phyloP scores from a whole-genome alignment of 768 basidiomycete species.

The Coprinellus aureogranulatus region DNA sequence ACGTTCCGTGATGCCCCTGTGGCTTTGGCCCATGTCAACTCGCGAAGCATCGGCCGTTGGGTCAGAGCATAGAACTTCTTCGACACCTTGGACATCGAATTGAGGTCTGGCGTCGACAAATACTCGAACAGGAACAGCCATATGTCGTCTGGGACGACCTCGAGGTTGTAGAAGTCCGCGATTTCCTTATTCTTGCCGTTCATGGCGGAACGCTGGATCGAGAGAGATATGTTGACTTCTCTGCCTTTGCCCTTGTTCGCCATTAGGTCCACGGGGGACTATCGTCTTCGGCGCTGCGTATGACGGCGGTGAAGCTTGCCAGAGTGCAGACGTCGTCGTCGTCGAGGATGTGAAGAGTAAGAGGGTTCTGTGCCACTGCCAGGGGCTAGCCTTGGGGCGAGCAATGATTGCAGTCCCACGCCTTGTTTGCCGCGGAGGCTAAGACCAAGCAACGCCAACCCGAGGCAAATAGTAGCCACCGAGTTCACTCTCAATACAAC shows the following conservation, averaged over 20 bases:
- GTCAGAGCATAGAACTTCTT: slow-evolving; percentile 23
- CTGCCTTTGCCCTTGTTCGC: slow-evolving; percentile 8
- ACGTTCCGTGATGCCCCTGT: slow-evolving; percentile 20
- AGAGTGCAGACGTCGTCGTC: neutral
- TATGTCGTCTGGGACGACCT: slow-evolving; percentile 26
- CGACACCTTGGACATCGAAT: slow-evolving; percentile 20
- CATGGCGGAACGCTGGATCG: slow-evolving; percentile 7
- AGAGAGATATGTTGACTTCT: slow-evolving; percentile 10
- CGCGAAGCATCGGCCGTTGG: slow-evolving; percentile 21
- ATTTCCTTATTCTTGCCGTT: neutral
- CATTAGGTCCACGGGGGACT: neutral
- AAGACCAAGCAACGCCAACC: too few relatives aligned
- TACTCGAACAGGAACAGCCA: slow-evolving; percentile 30
- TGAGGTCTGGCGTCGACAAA: slow-evolving; percentile 19
- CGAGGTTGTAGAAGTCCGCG: slow-evolving; percentile 8
- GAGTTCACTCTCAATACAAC: too few relatives aligned
- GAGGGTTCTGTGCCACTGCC: too few relatives aligned
- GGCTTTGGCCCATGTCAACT: slow-evolving; percentile 23
- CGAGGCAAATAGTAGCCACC: too few relatives aligned
- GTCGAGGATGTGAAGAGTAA: too few relatives aligned
- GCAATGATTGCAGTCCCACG: too few relatives aligned
- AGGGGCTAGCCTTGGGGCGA: too few relatives aligned
- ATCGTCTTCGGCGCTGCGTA: neutral
- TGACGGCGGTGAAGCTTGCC: too few relatives aligned
- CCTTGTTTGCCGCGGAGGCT: too few relatives aligned